Conservation (phyloP, 2,329 filamentous ascomycete species). For the Nemania sp. region DNA sequence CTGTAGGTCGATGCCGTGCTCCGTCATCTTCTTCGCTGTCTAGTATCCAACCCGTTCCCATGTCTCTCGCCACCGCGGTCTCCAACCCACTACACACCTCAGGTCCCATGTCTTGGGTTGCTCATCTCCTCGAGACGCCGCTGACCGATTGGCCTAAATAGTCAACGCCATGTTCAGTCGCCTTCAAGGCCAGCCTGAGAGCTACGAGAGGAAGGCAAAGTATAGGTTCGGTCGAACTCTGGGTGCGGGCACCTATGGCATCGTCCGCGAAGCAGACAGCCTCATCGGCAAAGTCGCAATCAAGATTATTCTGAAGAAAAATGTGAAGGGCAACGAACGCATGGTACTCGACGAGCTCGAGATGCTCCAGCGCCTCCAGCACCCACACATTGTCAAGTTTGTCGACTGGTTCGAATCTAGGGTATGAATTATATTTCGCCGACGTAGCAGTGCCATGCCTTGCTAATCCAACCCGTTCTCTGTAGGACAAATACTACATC, state of each 20-base stretch:
- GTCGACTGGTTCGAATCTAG: slow-evolving; percentile 99
- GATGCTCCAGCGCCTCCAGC: slow-evolving; percentile 87
- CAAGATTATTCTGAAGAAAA: slow-evolving; percentile 99
- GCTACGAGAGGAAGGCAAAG: slow-evolving; percentile 97
- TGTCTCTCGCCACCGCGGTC: not conserved
- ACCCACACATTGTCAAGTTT: slow-evolving; percentile 96
- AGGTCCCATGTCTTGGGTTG: not conserved
- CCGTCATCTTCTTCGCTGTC: slow-evolving; percentile 10
- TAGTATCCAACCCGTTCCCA: not conserved
- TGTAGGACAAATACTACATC: slow-evolving; percentile 98
- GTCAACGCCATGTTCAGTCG: slow-evolving; percentile 92
- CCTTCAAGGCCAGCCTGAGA: slow-evolving; percentile 94
- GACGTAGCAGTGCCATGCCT: not conserved
- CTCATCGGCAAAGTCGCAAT: slow-evolving; percentile 85
- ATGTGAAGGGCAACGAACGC: slow-evolving; percentile 95
- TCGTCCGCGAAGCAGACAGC: slow-evolving; percentile 92
- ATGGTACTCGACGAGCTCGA: slow-evolving; percentile 99
- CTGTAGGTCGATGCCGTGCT: slow-evolving; percentile 42
- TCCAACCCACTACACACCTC: not conserved
- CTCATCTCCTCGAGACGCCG: slow-evolving; percentile 12
- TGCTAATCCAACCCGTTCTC: slow-evolving; percentile 19
- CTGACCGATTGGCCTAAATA: slow-evolving; percentile 43
- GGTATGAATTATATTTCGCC: slow-evolving; percentile 58
- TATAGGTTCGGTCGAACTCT: slow-evolving; percentile 93
- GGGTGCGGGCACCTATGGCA: slow-evolving; percentile 96